Conservation (phyloP, 1,139 yeast genomes). For the Suhomyces ambrosiae region DNA sequence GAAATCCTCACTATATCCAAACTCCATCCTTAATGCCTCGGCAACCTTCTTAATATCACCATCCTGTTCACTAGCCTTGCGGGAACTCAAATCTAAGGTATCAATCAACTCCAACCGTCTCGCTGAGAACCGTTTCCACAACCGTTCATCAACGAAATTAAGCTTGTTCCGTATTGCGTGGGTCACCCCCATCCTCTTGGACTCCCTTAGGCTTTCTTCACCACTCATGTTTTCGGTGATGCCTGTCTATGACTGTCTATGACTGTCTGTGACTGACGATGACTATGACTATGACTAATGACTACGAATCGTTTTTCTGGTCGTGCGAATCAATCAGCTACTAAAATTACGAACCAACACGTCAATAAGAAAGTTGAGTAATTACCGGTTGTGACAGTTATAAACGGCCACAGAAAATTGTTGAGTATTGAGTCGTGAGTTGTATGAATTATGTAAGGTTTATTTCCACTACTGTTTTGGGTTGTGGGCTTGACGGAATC, state of each 20-base stretch:
- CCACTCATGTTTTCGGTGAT: slow-evolving; percentile 8
- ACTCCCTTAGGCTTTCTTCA: slow-evolving; percentile 10
- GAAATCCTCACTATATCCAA: slow-evolving; percentile 60
- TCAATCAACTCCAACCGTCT: slow-evolving; percentile 87
- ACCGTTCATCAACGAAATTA: slow-evolving; percentile 74
- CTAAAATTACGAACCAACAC: too few relatives aligned
- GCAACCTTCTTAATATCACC: slow-evolving; percentile 78
- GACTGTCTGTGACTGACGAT: too few relatives aligned
- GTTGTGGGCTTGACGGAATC: too few relatives aligned
- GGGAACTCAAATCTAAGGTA: slow-evolving; percentile 68
- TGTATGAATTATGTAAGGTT: too few relatives aligned
- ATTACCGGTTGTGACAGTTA: too few relatives aligned
- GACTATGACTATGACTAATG: slow-evolving; percentile 14
- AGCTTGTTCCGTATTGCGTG: slow-evolving; percentile 72
- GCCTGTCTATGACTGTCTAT: not conserved
- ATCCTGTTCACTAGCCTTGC: slow-evolving; percentile 93
- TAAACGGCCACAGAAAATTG: too few relatives aligned
- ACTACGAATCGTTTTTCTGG: slow-evolving; percentile 16
- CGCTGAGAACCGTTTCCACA: slow-evolving; percentile 89
- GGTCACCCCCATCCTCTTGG: slow-evolving; percentile 61
- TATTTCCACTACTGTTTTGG: too few relatives aligned
- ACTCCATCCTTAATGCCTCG: slow-evolving; percentile 70
- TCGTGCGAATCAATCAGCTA: too few relatives aligned
- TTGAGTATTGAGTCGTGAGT: too few relatives aligned
- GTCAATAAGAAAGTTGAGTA: too few relatives aligned